These are phyloP conservation scores for Rhazya stricta DNA, from an alignment of 257 asterid species.

Conservation along the genomic window DNA sequence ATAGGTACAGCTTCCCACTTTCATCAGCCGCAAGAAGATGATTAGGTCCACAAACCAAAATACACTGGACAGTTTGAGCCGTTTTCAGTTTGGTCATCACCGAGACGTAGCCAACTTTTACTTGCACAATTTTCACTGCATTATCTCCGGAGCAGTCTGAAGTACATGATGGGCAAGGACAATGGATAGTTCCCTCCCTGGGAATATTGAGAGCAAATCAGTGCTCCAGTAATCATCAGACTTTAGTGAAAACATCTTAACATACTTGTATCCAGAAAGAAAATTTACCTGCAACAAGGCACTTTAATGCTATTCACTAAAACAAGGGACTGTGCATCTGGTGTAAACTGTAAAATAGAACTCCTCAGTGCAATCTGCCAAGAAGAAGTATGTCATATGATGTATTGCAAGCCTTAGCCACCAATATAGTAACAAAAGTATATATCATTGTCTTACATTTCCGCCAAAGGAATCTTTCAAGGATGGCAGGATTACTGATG, in stretches of 20 bases:
- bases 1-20: slow-evolving; percentile 73
- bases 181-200: slow-evolving; percentile 64
- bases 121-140: slow-evolving; percentile 66
- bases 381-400: slow-evolving; percentile 20
- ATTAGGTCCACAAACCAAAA: slow-evolving; percentile 73
- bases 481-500: slow-evolving; percentile 42
- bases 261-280: slow-evolving; percentile 12
- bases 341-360: slow-evolving; percentile 65
- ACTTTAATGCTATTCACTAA: slow-evolving; percentile 56
- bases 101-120: slow-evolving; percentile 62
- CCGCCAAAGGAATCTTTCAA: slow-evolving; percentile 40
- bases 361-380: slow-evolving; percentile 52
- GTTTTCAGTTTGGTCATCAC: slow-evolving; percentile 58
- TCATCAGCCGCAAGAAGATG: slow-evolving; percentile 79
- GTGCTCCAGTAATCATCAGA: slow-evolving; percentile 16
- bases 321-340: slow-evolving; percentile 65
- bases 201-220: slow-evolving; percentile 23
- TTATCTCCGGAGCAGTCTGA: slow-evolving; percentile 50
- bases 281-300: slow-evolving; percentile 71
- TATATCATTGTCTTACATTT: slow-evolving; percentile 51
- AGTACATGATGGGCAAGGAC: slow-evolving; percentile 63
- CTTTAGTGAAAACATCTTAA: slow-evolving; percentile 6
- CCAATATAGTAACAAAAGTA: slow-evolving; percentile 15
- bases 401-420: slow-evolving; percentile 17
- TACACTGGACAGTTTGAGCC: slow-evolving; percentile 42